Base-by-base conservation (phyloP, 768 basidiomycete species). In the Termitomyces sp. region DNA sequence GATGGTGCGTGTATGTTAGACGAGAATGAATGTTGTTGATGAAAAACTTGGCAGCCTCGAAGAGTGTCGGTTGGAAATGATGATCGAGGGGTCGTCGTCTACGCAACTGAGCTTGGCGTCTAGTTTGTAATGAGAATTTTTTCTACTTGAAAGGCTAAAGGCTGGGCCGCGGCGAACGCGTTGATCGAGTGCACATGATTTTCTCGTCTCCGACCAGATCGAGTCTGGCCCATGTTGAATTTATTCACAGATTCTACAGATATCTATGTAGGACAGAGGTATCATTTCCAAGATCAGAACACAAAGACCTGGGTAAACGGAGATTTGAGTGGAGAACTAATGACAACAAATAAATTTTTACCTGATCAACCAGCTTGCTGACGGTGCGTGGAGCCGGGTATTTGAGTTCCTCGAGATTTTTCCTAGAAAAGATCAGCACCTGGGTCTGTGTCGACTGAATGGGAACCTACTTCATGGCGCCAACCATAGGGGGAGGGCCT, bases 311-410 rank as follows among this genome's bases (percentile, higher is more conserved):
- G 57, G 42, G 54, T 55, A 52, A 55, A 53, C 29, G 22, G 51
- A 26, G 36, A 58, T 29, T n/a, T 29, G 32, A 22, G 61, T 31
- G 60, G 34, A 43, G 41, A 24, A 39, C 26, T 13, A 27, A 42
- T 46, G 24, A 46, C 46, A 43, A 24, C 7, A 14, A 32, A 9
- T 37, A 12, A 39, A 29, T 22, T 32, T 54, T 44, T 68, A 88
- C 91, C 82, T 92, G 84, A 70, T 98, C 95, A 54, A 82, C 87
- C 47, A 95, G 83, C 78, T 98, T 99, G 83, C 90, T 94, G 74
- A 97, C 81, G 7, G 92, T 85, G 61, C 90, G 84, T 5, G 97
- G 93, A 27, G 86, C 84, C 43, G 92, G 88, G 76, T 93, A 97
- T 63, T 84, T 86, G 67, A 99, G 84, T 53, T 88, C 90, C 29